These are phyloP conservation scores for Pleurotus platypus DNA, from an alignment of 768 basidiomycete genomes.

Conservation along the genomic window DNA sequence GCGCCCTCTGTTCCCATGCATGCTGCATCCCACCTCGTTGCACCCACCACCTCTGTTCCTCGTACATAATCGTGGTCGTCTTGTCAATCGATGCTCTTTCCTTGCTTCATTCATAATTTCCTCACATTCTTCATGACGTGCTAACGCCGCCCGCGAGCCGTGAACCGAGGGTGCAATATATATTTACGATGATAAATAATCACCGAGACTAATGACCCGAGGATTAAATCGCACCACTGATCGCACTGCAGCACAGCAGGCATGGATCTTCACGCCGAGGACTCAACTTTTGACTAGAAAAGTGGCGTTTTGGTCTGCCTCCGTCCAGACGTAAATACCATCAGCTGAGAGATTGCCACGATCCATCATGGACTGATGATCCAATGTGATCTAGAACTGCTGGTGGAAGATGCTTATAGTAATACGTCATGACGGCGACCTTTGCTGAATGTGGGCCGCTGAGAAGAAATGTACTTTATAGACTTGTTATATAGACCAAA, in stretches of 20 bases:
- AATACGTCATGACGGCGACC: constrained; percentile 8
- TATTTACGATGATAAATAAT: constrained; percentile 6
- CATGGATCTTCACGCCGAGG: neutral
- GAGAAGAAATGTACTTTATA: constrained; percentile 1
- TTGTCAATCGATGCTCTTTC: neutral
- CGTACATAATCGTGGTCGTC: neutral
- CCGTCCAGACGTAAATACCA: constrained; percentile 5
- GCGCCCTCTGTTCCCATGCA: neutral
- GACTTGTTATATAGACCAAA: neutral
- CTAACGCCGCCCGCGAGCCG: constrained; percentile 1
- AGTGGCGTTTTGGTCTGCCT: constrained; percentile 5
- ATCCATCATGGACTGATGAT: neutral
- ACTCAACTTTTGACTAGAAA: neutral
- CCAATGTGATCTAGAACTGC: neutral
- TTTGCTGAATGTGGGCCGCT: neutral
- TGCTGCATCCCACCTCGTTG: constrained; percentile 18
- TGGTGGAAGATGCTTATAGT: neutral
- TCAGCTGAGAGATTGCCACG: neutral
- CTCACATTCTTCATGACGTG: constrained; percentile 2
- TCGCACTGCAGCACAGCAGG: neutral
- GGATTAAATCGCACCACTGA: neutral
- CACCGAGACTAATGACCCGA: constrained; percentile 7
- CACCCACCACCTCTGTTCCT: neutral
- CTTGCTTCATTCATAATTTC: neutral
- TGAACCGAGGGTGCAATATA: neutral